Conservation (phyloP, 2,329 filamentous ascomycete species). For the Epicoccum nigrum region DNA sequence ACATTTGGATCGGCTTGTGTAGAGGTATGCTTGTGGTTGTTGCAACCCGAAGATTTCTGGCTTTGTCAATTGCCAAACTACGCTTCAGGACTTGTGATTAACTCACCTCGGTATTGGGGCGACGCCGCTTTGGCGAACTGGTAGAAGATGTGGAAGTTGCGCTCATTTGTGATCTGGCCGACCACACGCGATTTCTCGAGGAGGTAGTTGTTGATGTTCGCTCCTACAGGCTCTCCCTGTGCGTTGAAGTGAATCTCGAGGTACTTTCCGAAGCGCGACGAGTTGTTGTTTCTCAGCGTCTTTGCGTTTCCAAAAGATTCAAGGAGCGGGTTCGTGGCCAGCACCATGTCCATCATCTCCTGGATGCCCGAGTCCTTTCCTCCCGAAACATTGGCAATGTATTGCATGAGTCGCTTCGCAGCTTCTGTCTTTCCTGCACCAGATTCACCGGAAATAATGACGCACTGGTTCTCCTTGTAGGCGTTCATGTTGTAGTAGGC, state of each 20-base stretch:
- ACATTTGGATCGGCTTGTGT: constrained; percentile 93
- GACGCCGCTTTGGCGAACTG: constrained; percentile 96
- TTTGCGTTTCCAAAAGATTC: constrained; percentile 99
- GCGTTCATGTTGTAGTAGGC: constrained; percentile 99
- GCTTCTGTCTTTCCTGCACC: constrained; percentile 98
- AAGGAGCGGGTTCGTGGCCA: constrained; percentile 94
- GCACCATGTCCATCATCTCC: constrained; percentile 98
- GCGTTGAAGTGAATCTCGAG: constrained; percentile 95
- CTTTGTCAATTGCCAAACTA: constrained; percentile 20
- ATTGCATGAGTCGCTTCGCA: constrained; percentile 98
- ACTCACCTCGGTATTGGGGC: constrained; percentile 72
- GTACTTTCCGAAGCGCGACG: constrained; percentile 97
- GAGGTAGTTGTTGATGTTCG: constrained; percentile 97
- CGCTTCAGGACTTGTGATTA: not conserved
- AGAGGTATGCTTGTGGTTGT: constrained; percentile 88
- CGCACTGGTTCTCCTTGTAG: constrained; percentile 98
- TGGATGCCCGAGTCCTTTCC: constrained; percentile 85
- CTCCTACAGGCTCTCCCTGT: constrained; percentile 89
- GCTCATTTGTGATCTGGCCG: constrained; percentile 91
- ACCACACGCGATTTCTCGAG: constrained; percentile 95
- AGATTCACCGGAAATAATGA: constrained; percentile 98
- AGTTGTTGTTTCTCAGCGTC: constrained; percentile 98
- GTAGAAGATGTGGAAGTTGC: constrained; percentile 99
- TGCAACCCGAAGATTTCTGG: constrained; percentile 85
- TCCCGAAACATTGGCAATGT: constrained; percentile 95